Evolutionary conservation across 1,284 basidiomycete genomes (phyloP).

Genomic region (Microbotryum saponariae): DNA sequence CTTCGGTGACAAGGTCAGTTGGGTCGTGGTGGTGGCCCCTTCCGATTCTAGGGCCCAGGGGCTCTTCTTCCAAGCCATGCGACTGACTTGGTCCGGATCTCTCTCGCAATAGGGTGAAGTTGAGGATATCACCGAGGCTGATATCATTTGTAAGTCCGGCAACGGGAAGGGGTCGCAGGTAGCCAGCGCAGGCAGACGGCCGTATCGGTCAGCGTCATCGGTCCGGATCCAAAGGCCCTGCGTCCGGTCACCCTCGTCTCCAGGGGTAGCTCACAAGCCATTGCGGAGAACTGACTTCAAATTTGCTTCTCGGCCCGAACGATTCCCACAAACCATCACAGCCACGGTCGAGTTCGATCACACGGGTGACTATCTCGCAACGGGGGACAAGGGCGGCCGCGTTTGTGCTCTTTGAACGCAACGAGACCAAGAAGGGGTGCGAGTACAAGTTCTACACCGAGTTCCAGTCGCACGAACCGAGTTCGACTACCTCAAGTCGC

Average conservation of each 20-base stretch:
- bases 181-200: no score
- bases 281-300: not conserved
- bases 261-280: not conserved
- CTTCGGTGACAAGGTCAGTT: slow-evolving; percentile 87
- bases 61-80: not conserved
- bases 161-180: no score
- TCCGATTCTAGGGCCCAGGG: no score
- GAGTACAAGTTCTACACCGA: slow-evolving; percentile 99
- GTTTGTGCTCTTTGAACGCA: slow-evolving; percentile 98
- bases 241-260: not conserved
- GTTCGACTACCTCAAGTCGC: slow-evolving; percentile 98
- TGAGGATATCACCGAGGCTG: slow-evolving; percentile 99
- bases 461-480: slow-evolving; percentile 99
- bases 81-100: not conserved
- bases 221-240: no score
- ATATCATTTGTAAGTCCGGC: slow-evolving; percentile 65
- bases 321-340: slow-evolving; percentile 10
- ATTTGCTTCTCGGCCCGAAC: not conserved
- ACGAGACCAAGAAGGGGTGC: slow-evolving; percentile 98
- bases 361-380: slow-evolving; percentile 97
- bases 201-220: no score
- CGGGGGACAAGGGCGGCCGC: slow-evolving; percentile 97
- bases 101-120: slow-evolving; percentile 52
- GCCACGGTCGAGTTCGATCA: slow-evolving; percentile 98
- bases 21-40: not conserved